A percentile compares a stretch with the other conserved stretches of the same genome.
Evolutionary conservation across 495 filamentous ascomycete genomes (phyloP).

Genomic region (Sordaria brevicollis): DNA sequence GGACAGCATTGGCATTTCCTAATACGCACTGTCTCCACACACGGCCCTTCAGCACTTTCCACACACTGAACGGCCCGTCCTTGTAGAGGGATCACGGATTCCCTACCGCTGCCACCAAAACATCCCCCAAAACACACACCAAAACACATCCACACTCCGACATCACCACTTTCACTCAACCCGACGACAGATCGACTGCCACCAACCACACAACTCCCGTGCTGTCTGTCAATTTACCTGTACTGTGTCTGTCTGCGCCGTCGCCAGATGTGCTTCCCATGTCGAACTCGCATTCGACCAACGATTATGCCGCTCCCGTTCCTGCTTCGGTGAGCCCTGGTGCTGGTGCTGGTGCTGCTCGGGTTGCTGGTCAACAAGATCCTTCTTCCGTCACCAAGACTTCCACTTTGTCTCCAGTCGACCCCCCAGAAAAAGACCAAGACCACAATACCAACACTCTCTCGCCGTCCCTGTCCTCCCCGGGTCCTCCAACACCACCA

Average conservation of each 20-base stretch:
- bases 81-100: neutral
- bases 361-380: slow-evolving; percentile 11
- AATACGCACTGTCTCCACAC: neutral
- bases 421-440: slow-evolving; percentile 6
- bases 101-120: neutral
- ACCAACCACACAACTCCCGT: neutral
- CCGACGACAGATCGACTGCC: neutral
- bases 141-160: neutral
- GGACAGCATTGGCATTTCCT: neutral
- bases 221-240: neutral
- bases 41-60: neutral
- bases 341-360: slow-evolving; percentile 11
- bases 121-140: neutral
- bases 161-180: neutral
- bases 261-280: slow-evolving; percentile 41
- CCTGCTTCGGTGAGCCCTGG: slow-evolving; percentile 37
- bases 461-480: neutral
- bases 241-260: slow-evolving; percentile 1
- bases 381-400: neutral
- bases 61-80: neutral
- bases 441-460: slow-evolving; percentile 15
- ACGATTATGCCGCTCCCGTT: slow-evolving; percentile 42
- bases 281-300: slow-evolving; percentile 32
- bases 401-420: slow-evolving; percentile 1
- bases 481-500: neutral